These are phyloP conservation scores for Auxenochlorella pyrenoidosa DNA, from an alignment of 139 green algal genomes.

Conservation along the genomic window DNA sequence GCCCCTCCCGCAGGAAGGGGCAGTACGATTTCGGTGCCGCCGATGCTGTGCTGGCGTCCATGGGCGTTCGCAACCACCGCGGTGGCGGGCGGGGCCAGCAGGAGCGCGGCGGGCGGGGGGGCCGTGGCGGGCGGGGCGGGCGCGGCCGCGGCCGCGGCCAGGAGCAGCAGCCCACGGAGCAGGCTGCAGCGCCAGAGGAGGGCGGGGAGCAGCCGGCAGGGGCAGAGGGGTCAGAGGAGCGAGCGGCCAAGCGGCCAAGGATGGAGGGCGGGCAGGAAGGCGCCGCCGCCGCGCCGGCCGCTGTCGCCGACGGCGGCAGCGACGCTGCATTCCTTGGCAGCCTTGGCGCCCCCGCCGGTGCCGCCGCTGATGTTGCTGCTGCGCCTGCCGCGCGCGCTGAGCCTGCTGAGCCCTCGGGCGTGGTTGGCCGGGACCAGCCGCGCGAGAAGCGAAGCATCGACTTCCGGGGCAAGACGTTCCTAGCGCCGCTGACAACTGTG, in stretches of 20 bases:
- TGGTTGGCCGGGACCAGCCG: slow-evolving; percentile 51
- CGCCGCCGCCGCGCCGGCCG: neutral
- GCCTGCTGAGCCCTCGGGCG: slow-evolving; percentile 3
- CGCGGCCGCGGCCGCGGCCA: neutral
- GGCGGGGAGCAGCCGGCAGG: neutral
- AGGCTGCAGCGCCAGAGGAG: neutral
- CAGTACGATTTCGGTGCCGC: slow-evolving; percentile 74
- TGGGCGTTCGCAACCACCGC: slow-evolving; percentile 53
- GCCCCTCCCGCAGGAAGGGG: slow-evolving; percentile 36
- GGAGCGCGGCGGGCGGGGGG: slow-evolving; percentile 4
- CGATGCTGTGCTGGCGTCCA: slow-evolving; percentile 63
- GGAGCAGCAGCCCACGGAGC: neutral
- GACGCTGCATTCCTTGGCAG: slow-evolving; percentile 13
- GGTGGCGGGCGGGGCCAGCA: neutral
- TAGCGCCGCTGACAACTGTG: slow-evolving; percentile 97
- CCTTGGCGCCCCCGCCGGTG: slow-evolving; percentile 17
- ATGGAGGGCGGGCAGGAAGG: neutral
- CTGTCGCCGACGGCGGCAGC: slow-evolving; percentile 8
- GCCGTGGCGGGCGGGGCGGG: neutral
- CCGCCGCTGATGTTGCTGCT: neutral
- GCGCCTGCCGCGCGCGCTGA: neutral
- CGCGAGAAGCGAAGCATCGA: slow-evolving; percentile 74
- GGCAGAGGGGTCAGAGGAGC: neutral
- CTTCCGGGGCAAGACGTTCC: slow-evolving; percentile 88
- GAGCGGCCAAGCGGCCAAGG: slow-evolving; percentile 9